A percentile compares a stretch with the other conserved stretches of the same genome.
Conservation (phyloP, 1,284 basidiomycete species). For the Peniophora sp. region DNA sequence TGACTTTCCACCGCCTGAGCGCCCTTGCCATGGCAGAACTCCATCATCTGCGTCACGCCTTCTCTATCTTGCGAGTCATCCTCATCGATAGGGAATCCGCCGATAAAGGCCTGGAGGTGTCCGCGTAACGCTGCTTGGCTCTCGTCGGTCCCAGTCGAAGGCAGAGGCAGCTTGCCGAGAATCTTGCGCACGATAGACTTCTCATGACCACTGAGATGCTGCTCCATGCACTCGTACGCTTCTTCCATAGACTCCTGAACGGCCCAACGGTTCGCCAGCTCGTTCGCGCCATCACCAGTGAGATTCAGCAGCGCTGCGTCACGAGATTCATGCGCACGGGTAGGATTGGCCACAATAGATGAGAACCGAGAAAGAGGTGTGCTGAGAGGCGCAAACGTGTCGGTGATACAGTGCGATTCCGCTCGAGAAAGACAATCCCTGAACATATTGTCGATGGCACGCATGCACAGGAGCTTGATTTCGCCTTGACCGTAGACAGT, state of each 20-base stretch:
- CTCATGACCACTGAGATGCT: constrained; percentile 30
- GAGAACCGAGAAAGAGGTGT: constrained; percentile 12
- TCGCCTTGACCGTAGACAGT: constrained; percentile 55
- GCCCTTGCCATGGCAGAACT: no score
- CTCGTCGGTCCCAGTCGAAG: constrained; percentile 1
- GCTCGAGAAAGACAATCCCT: constrained; percentile 36
- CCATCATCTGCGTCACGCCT: no score
- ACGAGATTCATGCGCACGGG: constrained; percentile 18
- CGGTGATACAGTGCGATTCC: constrained; percentile 3
- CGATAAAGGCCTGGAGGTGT: not conserved
- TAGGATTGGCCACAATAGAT: constrained; percentile 13
- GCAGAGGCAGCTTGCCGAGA: constrained; percentile 10
- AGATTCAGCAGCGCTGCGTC: constrained; percentile 54
- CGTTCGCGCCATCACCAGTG: constrained; percentile 41
- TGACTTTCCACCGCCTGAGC: no score
- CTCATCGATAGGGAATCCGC: not conserved
- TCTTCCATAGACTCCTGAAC: constrained; percentile 34
- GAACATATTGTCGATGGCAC: constrained; percentile 63
- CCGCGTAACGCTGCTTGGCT: constrained; percentile 3
- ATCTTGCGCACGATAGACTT: constrained; percentile 17
- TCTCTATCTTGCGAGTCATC: no score
- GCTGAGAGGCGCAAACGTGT: constrained; percentile 3
- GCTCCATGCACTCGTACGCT: constrained; percentile 35
- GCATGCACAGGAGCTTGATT: constrained; percentile 61
- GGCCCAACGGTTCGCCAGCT: constrained; percentile 43